Conservation (phyloP, 441 rosid species). For the Croton setiger region DNA sequence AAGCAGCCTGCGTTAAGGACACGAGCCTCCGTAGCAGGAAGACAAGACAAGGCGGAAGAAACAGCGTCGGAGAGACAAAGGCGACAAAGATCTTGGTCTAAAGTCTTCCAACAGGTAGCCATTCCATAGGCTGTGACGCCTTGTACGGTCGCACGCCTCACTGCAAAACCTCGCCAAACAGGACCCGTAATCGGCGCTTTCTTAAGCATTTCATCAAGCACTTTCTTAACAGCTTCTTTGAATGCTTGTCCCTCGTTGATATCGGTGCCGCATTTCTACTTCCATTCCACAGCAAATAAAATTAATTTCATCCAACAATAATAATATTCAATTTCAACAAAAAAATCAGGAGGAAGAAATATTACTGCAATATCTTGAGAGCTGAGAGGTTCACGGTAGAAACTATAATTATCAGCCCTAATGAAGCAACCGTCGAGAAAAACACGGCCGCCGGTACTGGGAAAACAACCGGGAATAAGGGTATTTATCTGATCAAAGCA, state of each 20-base stretch:
- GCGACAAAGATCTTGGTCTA: constrained; percentile 34
- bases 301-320: too few species aligned
- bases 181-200: constrained; percentile 29
- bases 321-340: too few species aligned
- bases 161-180: constrained; percentile 30
- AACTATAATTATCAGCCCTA: constrained; percentile 46
- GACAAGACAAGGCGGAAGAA: constrained; percentile 30
- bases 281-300: background rate
- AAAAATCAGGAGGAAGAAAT: background rate
- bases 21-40: constrained; percentile 44
- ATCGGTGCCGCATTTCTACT: constrained; percentile 39
- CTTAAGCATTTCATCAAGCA: constrained; percentile 18
- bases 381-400: constrained; percentile 32
- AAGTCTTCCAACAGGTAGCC: constrained; percentile 45
- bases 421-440: constrained; percentile 54
- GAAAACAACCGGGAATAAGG: constrained; percentile 38
- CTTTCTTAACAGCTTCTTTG: constrained; percentile 28
- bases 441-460: constrained; percentile 47
- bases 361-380: constrained; percentile 34
- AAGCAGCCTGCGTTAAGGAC: constrained; percentile 52
- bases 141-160: background rate
- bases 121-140: constrained; percentile 33
- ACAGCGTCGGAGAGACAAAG: constrained; percentile 41
- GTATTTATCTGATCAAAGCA: constrained; percentile 39
- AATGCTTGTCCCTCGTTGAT: constrained; percentile 12